Percentiles rank a stretch among this genome's conserved stretches.
Conservation (phyloP, 352 stramenopile genomes). For the Phytophthora europaea region DNA sequence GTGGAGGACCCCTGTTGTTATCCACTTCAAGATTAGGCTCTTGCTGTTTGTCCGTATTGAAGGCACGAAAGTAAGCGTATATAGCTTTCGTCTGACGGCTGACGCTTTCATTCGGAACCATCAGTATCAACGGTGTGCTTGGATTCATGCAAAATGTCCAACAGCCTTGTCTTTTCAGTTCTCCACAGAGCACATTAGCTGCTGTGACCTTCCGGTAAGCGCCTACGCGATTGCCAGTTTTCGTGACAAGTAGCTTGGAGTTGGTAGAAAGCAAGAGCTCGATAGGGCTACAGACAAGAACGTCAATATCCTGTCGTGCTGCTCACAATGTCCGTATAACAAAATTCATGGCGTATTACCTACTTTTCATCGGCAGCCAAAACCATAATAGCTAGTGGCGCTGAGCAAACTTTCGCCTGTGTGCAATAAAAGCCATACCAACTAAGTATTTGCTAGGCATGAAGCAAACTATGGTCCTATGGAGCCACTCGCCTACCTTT, state of each 20-base stretch:
- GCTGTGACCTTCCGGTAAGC: slow-evolving; percentile 41
- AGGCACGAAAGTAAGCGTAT: slow-evolving; percentile 49
- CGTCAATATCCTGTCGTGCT: background rate
- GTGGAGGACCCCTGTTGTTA: background rate
- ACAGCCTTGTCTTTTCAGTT: slow-evolving; percentile 53
- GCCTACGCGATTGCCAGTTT: slow-evolving; percentile 39
- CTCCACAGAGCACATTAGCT: slow-evolving; percentile 44
- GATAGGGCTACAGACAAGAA: slow-evolving; percentile 36
- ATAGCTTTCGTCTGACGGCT: slow-evolving; percentile 47
- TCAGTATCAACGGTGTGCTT: slow-evolving; percentile 41
- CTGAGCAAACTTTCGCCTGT: slow-evolving; percentile 44
- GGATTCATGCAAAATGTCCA: slow-evolving; percentile 57
- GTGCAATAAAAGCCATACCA: background rate
- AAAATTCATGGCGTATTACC: slow-evolving; percentile 12
- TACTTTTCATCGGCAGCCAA: slow-evolving; percentile 59
- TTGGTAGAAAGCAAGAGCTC: slow-evolving; percentile 63
- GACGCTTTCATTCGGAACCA: slow-evolving; percentile 53
- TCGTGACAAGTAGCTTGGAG: slow-evolving; percentile 53
- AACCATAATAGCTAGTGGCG: slow-evolving; percentile 60
- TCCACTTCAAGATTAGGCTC: background rate
- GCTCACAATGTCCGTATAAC: background rate
- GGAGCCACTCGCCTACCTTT: slow-evolving; percentile 29
- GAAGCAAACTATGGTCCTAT: background rate
- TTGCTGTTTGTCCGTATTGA: slow-evolving; percentile 34
- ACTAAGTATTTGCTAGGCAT: background rate